A percentile compares a stretch with the other conserved stretches of the same genome.
Conservation (phyloP, 2,329 filamentous ascomycete genomes). For the Penicillium hesseltinei region DNA sequence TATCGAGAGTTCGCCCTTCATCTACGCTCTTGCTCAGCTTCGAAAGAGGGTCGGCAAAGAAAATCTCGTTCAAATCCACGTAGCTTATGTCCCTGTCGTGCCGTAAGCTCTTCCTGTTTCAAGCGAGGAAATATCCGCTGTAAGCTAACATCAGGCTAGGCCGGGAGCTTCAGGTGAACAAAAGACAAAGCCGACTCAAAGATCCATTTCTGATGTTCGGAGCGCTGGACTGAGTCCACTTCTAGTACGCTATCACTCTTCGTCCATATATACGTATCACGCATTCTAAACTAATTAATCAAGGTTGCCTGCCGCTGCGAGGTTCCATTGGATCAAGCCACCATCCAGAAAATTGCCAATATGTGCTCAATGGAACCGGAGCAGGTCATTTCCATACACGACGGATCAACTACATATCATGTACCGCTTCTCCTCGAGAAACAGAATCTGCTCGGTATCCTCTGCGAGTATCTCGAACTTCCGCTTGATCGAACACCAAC, state of each 20-base stretch:
- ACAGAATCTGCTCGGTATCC: constrained; percentile 69
- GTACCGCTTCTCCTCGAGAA: constrained; percentile 88
- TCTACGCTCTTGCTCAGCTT: constrained; percentile 81
- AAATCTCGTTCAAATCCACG: constrained; percentile 86
- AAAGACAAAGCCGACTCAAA: constrained; percentile 97
- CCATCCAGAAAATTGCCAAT: constrained; percentile 82
- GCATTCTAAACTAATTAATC: background rate
- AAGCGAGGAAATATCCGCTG: background rate
- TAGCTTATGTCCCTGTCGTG: constrained; percentile 72
- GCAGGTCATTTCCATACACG: constrained; percentile 82
- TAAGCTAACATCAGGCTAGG: background rate
- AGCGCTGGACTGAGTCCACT: constrained; percentile 74
- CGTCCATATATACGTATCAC: too few relatives aligned
- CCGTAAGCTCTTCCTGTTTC: constrained; percentile 2
- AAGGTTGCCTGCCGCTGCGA: constrained; percentile 90
- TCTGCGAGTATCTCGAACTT: constrained; percentile 66
- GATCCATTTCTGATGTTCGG: constrained; percentile 79
- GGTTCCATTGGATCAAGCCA: constrained; percentile 66
- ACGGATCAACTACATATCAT: constrained; percentile 89
- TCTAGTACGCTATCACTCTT: constrained; percentile 37
- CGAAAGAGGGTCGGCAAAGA: constrained; percentile 67
- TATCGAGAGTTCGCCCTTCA: constrained; percentile 83
- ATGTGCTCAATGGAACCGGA: constrained; percentile 83
- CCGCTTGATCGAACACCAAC: constrained; percentile 56
- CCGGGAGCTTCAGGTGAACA: constrained; percentile 58